Evolutionary conservation across 2,329 filamentous ascomycete genomes (phyloP).

Genomic region (Aspergillus fijiensis): DNA sequence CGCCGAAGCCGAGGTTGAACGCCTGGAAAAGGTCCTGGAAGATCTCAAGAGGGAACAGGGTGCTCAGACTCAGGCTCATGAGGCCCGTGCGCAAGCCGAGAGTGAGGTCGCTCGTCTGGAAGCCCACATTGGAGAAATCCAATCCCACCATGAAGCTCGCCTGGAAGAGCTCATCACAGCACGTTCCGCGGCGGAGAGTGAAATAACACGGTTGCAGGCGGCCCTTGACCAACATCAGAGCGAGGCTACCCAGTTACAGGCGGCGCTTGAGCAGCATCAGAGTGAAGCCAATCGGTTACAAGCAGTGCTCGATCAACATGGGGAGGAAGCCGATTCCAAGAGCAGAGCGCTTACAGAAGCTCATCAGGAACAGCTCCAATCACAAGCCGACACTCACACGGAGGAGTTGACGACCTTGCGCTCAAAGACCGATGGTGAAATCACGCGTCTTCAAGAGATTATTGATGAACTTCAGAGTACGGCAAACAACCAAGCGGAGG

Average conservation of each 20-base stretch:
- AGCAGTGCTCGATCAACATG: conserved; percentile 52
- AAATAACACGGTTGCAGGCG: conserved; percentile 20
- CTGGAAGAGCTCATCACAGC: conserved; percentile 7
- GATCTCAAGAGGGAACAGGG: conserved; percentile 37
- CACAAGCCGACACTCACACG: conserved; percentile 13
- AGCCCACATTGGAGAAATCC: conserved; percentile 10
- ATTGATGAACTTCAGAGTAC: conserved; percentile 37
- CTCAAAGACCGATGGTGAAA: conserved; percentile 26
- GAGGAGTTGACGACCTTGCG: conserved; percentile 22
- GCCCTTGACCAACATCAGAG: conserved; percentile 50
- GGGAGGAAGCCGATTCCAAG: conserved; percentile 28
- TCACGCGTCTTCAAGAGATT: conserved; percentile 27
- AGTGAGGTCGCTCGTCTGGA: conserved; percentile 15
- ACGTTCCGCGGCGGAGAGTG: conserved; percentile 13
- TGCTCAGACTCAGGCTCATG: conserved; percentile 22
- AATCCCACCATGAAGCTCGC: conserved; percentile 8
- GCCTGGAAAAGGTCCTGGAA: conserved; percentile 55
- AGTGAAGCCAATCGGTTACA: conserved; percentile 28
- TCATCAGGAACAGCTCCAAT: conserved; percentile 18
- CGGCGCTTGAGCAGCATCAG: conserved; percentile 16
- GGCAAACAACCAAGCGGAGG: conserved; percentile 16
- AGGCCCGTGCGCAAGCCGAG: conserved; percentile 24
- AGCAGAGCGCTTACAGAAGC: conserved; percentile 15
- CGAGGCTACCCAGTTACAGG: conserved; percentile 18
- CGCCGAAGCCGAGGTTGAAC: conserved; percentile 33